phyloP scores from a whole-genome alignment of 1,284 basidiomycete genomes.

The Singerocomus inundabilis region DNA sequence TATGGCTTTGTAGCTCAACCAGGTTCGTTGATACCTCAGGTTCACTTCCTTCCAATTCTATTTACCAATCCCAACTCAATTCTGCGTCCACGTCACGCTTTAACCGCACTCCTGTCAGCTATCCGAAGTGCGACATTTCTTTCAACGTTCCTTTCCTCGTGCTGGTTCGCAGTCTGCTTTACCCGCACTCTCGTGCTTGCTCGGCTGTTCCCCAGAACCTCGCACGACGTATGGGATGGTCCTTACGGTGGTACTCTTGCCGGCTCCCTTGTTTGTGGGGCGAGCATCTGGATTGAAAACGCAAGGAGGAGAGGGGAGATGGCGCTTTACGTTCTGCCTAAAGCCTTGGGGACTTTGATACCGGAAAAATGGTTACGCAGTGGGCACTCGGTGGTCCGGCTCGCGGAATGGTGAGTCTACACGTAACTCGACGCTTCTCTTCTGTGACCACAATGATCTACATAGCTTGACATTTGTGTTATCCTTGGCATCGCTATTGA shows the following conservation, averaged over 20 bases:
- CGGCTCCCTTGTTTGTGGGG: constrained; percentile 70
- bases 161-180: constrained; percentile 66
- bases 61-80: constrained; percentile 56
- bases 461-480: constrained; percentile 51
- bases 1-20: neutral
- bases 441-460: constrained; percentile 8
- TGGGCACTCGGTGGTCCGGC: constrained; percentile 37
- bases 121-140: constrained; percentile 69
- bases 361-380: constrained; percentile 52
- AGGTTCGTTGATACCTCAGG: constrained; percentile 39
- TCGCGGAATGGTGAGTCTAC: constrained; percentile 52
- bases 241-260: constrained; percentile 63
- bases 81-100: constrained; percentile 40
- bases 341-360: constrained; percentile 60
- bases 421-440: neutral
- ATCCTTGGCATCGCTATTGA: constrained; percentile 64
- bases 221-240: constrained; percentile 76
- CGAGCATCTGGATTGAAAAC: constrained; percentile 74
- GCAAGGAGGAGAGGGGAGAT: constrained; percentile 70
- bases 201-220: constrained; percentile 58
- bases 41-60: constrained; percentile 64
- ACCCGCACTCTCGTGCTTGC: constrained; percentile 64
- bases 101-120: constrained; percentile 47
- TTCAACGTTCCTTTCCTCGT: constrained; percentile 65
- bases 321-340: constrained; percentile 71